Percentiles rank a stretch among this genome's conserved stretches.
phyloP scores from a whole-genome alignment of 208 protist species.

The Crithidia thermophila region DNA sequence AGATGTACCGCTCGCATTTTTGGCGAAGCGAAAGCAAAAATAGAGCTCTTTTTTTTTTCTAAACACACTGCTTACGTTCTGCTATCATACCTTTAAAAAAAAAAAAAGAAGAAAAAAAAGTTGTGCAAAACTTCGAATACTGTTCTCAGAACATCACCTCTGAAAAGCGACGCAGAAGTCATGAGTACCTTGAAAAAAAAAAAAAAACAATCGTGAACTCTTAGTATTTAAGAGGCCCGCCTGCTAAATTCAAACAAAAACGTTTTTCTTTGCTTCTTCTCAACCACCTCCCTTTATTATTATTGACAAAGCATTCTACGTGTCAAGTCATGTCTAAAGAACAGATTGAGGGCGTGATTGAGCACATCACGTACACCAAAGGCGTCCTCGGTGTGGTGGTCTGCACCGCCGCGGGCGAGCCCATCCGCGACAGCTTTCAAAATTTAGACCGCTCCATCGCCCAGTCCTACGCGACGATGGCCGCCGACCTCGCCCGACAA shows the following conservation, averaged over 20 bases:
- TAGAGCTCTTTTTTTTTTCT: background rate
- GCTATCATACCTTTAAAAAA: background rate
- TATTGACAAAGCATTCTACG: background rate
- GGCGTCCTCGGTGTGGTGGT: constrained; percentile 83
- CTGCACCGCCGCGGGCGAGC: constrained; percentile 68
- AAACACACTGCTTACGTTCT: background rate
- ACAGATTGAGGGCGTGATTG: constrained; percentile 72
- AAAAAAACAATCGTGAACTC: background rate
- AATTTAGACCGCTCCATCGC: constrained; percentile 73
- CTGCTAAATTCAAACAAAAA: background rate
- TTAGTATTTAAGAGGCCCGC: no score
- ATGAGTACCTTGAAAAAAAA: background rate
- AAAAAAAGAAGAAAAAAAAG: no score
- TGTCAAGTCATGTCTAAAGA: constrained; percentile 51
- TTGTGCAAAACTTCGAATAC: no score
- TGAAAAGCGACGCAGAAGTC: no score
- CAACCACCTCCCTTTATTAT: background rate
- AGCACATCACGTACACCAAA: constrained; percentile 88
- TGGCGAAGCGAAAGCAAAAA: background rate
- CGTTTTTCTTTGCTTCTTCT: constrained; percentile 9
- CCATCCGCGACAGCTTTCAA: constrained; percentile 86
- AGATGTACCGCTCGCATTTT: constrained; percentile 6
- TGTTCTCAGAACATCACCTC: no score
- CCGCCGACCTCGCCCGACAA: constrained; percentile 48
- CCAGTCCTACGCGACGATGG: constrained; percentile 57